Evolutionary conservation across 2,329 filamentous ascomycete genomes (phyloP).

Genomic region (Lomentospora prolificans): DNA sequence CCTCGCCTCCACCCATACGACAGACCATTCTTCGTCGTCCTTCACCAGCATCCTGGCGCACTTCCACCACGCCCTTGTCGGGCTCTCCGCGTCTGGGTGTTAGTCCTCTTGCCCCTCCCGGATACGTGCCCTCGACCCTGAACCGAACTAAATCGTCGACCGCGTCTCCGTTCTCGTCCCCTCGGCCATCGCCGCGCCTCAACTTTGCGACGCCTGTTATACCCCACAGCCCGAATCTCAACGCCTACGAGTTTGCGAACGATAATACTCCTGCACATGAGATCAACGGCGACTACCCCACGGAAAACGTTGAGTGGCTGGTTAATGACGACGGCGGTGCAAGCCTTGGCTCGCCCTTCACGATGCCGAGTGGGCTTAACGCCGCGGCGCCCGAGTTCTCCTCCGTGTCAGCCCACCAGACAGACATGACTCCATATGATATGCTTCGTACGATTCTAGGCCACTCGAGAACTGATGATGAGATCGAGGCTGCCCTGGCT

Average conservation of each 20-base stretch:
- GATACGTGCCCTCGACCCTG: conserved; percentile 71
- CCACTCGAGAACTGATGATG: conserved; percentile 80
- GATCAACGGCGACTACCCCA: conserved; percentile 82
- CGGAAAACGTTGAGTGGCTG: conserved; percentile 94
- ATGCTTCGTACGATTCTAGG: conserved; percentile 93
- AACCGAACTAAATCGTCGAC: conserved; percentile 64
- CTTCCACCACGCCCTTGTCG: conserved; percentile 68
- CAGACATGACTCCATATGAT: conserved; percentile 95
- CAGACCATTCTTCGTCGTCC: conserved; percentile 83
- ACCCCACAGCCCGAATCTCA: conserved; percentile 86
- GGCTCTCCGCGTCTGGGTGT: conserved; percentile 75
- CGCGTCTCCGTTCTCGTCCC: conserved; percentile 87
- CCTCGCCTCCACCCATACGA: conserved; percentile 75
- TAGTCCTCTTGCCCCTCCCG: conserved; percentile 74
- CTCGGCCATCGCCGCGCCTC: conserved; percentile 82
- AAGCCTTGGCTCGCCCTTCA: conserved; percentile 67
- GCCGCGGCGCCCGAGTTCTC: conserved; percentile 73
- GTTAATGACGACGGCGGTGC: conserved; percentile 73
- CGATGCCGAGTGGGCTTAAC: conserved; percentile 62
- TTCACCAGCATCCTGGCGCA: conserved; percentile 89
- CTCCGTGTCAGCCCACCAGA: conserved; percentile 47
- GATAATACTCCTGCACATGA: conserved; percentile 74
- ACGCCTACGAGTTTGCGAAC: conserved; percentile 87
- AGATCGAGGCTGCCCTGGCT: conserved; percentile 85
- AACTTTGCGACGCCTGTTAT: conserved; percentile 84